Conservation (phyloP, 1,284 basidiomycete genomes). For the Malassezia slooffiae region DNA sequence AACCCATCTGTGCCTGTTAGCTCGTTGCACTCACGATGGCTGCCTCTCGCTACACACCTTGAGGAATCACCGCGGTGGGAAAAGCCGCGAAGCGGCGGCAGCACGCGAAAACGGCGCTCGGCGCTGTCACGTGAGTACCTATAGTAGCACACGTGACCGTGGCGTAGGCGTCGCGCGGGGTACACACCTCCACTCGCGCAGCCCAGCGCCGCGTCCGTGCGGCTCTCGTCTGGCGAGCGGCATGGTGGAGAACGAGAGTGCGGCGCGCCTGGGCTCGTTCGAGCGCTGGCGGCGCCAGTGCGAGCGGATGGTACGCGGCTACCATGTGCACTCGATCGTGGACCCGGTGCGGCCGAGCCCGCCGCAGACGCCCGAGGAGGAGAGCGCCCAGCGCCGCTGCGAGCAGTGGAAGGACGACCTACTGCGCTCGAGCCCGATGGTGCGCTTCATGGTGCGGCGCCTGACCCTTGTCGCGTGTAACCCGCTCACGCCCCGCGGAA, state of each 20-base stretch:
- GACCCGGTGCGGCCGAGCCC: neutral
- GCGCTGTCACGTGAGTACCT: no score
- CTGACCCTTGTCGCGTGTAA: constrained; percentile 36
- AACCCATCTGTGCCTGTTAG: constrained; percentile 30
- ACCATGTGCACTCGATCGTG: constrained; percentile 1
- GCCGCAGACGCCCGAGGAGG: neutral
- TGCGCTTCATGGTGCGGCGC: constrained; percentile 44
- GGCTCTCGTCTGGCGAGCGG: no score
- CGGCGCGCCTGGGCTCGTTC: no score
- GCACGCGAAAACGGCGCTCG: no score
- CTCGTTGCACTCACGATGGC: no score
- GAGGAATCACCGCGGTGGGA: no score
- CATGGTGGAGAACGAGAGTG: no score
- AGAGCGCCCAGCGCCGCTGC: constrained; percentile 19
- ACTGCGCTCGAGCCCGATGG: constrained; percentile 40
- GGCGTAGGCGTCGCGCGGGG: neutral
- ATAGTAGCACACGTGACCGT: no score
- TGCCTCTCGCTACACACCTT: no score
- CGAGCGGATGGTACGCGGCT: neutral
- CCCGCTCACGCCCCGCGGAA: constrained; percentile 17
- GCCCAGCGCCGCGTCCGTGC: no score
- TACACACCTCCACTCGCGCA: constrained; percentile 1
- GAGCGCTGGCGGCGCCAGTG: neutral
- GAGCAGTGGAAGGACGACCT: constrained; percentile 41
- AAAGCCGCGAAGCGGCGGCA: no score